A percentile compares a stretch with the other conserved stretches of the same genome.
These are phyloP conservation scores for Debaryomyces tyrocola DNA, from an alignment of 805 yeast genomes.

Conservation along the genomic window DNA sequence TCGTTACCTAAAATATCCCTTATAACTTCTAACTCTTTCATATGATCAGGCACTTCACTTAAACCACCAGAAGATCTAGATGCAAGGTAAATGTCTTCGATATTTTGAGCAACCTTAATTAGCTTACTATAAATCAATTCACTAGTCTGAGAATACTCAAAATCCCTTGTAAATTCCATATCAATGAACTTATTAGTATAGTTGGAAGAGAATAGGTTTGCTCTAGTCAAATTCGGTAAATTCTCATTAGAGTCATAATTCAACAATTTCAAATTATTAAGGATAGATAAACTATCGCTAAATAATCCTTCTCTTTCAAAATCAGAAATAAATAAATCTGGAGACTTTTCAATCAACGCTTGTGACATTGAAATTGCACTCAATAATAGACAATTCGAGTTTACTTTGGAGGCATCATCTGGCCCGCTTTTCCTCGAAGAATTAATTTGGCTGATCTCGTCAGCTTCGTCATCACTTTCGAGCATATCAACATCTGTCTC, in stretches of 20 bases:
- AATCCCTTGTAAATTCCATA: conserved; percentile 29
- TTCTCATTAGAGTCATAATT: conserved; percentile 6
- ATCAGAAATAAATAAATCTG: conserved; percentile 42
- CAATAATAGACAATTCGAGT: conserved; percentile 43
- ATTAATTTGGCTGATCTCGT: neutral
- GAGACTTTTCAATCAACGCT: conserved; percentile 42
- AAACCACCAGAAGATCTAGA: conserved; percentile 18
- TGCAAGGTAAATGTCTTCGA: conserved; percentile 26
- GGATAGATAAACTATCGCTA: conserved; percentile 44
- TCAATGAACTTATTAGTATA: conserved; percentile 28
- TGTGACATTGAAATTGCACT: conserved; percentile 53
- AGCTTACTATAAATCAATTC: conserved; percentile 15
- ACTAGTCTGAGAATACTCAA: conserved; percentile 17
- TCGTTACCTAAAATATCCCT: conserved; percentile 6
- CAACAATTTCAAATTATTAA: conserved; percentile 19
- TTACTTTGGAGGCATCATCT: conserved; percentile 18
- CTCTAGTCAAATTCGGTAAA: conserved; percentile 9
- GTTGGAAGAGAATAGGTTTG: conserved; percentile 11
- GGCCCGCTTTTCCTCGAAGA: neutral
- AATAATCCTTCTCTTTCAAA: conserved; percentile 77
- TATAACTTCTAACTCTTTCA: conserved; percentile 16
- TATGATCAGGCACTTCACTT: conserved; percentile 12
- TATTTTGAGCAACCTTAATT: conserved; percentile 14
- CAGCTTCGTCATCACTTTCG: neutral
- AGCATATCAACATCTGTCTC: neutral